These are phyloP conservation scores for Spathaspora hagerdaliae DNA, from an alignment of 805 yeast genomes.

Conservation along the genomic window DNA sequence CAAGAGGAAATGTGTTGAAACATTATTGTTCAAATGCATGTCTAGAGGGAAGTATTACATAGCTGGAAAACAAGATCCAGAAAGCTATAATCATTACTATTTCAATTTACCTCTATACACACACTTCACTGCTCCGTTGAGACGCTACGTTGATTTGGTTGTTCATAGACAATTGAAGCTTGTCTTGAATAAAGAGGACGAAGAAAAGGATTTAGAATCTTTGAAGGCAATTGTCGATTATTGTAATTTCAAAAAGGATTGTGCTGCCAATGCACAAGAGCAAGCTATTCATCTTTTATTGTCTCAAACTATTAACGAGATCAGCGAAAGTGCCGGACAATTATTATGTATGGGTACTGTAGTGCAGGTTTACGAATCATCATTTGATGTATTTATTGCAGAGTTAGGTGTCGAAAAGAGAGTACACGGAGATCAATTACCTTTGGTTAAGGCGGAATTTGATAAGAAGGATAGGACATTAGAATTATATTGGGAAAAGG, in stretches of 20 bases:
- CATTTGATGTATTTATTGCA: constrained; percentile 89
- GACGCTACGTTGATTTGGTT: constrained; percentile 87
- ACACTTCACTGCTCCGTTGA: constrained; percentile 88
- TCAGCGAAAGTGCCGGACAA: constrained; percentile 73
- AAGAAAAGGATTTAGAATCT: constrained; percentile 50
- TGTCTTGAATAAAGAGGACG: constrained; percentile 37
- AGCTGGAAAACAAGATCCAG: constrained; percentile 84
- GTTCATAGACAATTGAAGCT: constrained; percentile 89
- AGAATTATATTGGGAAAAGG: constrained; percentile 89
- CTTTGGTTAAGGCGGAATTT: constrained; percentile 88
- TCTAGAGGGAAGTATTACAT: constrained; percentile 81
- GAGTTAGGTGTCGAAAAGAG: constrained; percentile 94
- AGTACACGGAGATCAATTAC: constrained; percentile 96
- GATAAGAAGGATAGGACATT: constrained; percentile 62
- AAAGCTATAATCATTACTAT: constrained; percentile 72
- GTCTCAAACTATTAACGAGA: constrained; percentile 77
- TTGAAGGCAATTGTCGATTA: constrained; percentile 83
- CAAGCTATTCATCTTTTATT: constrained; percentile 86
- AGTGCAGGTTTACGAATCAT: constrained; percentile 89
- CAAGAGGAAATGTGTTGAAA: constrained; percentile 70
- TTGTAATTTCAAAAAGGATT: constrained; percentile 93
- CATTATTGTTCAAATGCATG: constrained; percentile 76
- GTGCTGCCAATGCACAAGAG: constrained; percentile 89
- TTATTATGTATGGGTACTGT: constrained; percentile 81
- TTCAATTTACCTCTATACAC: constrained; percentile 83